Conservation (phyloP, 495 filamentous ascomycete genomes). For the Neurospora sp. region DNA sequence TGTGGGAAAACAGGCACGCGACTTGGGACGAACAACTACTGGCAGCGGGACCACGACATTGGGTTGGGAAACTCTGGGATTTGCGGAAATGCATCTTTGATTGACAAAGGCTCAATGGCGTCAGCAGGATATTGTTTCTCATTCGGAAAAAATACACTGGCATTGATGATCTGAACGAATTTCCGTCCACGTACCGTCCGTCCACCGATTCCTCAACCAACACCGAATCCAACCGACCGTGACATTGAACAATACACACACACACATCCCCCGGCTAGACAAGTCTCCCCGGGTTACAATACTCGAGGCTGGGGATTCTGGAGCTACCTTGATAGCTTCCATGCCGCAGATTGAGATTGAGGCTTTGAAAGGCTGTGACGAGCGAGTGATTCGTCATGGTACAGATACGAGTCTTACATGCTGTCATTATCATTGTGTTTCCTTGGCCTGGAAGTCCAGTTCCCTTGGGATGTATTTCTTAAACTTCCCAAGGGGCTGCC, state of each 20-base stretch:
- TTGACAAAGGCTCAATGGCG: conserved; percentile 18
- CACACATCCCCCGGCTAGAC: conserved; percentile 29
- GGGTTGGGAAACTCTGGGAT: conserved; percentile 2
- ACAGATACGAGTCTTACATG: conserved; percentile 96
- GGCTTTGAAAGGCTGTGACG: conserved; percentile 84
- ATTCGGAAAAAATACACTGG: conserved; percentile 22
- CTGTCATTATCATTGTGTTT: not conserved
- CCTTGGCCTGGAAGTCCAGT: not conserved
- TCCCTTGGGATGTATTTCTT: not conserved
- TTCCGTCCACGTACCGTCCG: not conserved
- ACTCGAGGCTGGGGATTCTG: conserved; percentile 41
- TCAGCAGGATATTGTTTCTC: conserved; percentile 26
- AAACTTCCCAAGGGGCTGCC: not conserved
- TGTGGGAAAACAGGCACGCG: not conserved
- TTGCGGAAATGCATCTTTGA: conserved; percentile 15
- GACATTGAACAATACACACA: not conserved
- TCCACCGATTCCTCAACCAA: not conserved
- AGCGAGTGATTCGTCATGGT: conserved; percentile 63
- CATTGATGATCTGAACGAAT: conserved; percentile 15
- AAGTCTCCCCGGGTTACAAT: conserved; percentile 39
- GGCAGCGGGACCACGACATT: conserved; percentile 15
- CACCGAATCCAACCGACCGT: not conserved
- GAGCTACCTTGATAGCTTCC: conserved; percentile 43
- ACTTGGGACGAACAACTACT: conserved; percentile 2
- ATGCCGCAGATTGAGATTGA: conserved; percentile 45